These are phyloP conservation scores for Zygosaccharomyces bisporus DNA, from an alignment of 805 yeast species.

Conservation along the genomic window DNA sequence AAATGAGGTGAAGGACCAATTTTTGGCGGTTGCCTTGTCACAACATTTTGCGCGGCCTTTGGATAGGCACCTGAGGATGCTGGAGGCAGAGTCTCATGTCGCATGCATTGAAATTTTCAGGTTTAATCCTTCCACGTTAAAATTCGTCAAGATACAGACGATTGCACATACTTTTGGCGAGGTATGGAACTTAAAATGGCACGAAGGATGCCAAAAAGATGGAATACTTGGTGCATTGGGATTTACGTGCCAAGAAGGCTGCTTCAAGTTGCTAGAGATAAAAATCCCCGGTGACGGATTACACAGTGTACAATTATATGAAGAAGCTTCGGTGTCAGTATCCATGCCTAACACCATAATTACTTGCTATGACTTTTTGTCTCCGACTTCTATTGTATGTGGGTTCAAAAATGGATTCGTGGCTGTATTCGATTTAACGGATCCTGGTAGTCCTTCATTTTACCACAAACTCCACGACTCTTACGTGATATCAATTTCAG, in stretches of 20 bases:
- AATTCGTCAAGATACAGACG: constrained; percentile 33
- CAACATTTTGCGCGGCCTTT: constrained; percentile 34
- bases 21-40: constrained; percentile 50
- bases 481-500: constrained; percentile 36
- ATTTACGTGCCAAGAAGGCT: constrained; percentile 57
- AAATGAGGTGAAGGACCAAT: constrained; percentile 34
- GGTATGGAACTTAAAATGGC: constrained; percentile 36
- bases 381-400: constrained; percentile 43
- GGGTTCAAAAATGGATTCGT: constrained; percentile 59
- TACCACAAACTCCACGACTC: constrained; percentile 40
- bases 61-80: constrained; percentile 28
- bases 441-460: constrained; percentile 36
- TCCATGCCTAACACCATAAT: constrained; percentile 35
- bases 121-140: constrained; percentile 31
- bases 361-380: constrained; percentile 47
- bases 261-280: constrained; percentile 46
- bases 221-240: constrained; percentile 43
- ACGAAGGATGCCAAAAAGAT: constrained; percentile 29
- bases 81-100: constrained; percentile 29
- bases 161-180: constrained; percentile 45
- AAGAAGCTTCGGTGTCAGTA: constrained; percentile 28
- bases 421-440: constrained; percentile 48
- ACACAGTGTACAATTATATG: constrained; percentile 15
- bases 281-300: constrained; percentile 15
- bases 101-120: constrained; percentile 48